Evolutionary conservation across 2,329 filamentous ascomycete genomes (phyloP), one percentile per base, ranked within the genome.

Genomic region (Fusarium torulosum): DNA sequence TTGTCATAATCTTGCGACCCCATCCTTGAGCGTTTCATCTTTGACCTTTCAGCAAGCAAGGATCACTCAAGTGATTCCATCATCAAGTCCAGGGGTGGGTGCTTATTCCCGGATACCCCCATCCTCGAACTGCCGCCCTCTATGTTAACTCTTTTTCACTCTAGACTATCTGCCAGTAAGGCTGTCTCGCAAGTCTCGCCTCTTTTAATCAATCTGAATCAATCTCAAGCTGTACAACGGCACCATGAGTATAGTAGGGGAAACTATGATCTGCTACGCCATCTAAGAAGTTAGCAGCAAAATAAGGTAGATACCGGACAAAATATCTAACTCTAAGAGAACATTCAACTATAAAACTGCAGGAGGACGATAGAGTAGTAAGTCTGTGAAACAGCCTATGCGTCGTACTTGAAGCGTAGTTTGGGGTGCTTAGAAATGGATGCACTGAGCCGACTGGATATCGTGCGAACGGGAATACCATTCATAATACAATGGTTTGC

Each of bases 401-500:
- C 55, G 27, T 47, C 29, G 37, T 43, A 50, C 29, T 51, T 49
- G 35, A 59, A 44, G 47, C 50, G 43, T 45, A 52, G 51, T 41
- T 49, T 53, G 40, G 14, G 15, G 41, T 53, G 43, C 29, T 37
- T 60, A 55, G 25, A 38, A 51, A 38, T 38, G 27, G 27, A 63
- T 69, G 66, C 53, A 59, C 49, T 40, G 27, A 56, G 41, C 57
- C 58, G 62, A 67, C 62, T 55, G 61, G 65, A 58, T 62, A 57
- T 60, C 65, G 55, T 68, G 66, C 60, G 47, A 68, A 53, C 50
- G 51, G 65, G 35, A 68, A 44, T 44, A 19, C n/a, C 43, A 33
- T 38, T 57, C 47, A 25, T 35, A 44, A 53, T 40, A 49, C 27
- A 25, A 44, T 29, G n/a, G 8, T 23, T 51, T 43, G 31, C 21